Evolutionary conservation across 768 basidiomycete species (phyloP).

Genomic region (Boletus sp.): DNA sequence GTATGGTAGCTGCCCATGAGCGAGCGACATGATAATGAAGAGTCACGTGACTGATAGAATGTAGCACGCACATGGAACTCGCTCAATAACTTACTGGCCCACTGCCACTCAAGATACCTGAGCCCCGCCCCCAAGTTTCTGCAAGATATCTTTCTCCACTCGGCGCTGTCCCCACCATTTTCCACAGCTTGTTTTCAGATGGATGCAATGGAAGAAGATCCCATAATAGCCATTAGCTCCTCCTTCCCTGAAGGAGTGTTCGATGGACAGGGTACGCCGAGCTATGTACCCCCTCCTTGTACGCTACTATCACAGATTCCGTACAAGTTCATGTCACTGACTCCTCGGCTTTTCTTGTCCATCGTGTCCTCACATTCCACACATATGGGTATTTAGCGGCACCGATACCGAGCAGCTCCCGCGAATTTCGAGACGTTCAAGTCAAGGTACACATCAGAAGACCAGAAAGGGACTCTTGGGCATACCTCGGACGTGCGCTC

Average conservation of each 20-base stretch:
- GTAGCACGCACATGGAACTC: conserved; percentile 1
- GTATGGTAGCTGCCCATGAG: too few relatives aligned
- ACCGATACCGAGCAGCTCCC: conserved; percentile 30
- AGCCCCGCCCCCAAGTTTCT: conserved; percentile 3
- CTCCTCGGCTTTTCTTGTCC: neutral
- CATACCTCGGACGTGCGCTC: conserved; percentile 74
- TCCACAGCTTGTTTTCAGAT: conserved; percentile 17
- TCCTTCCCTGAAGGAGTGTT: conserved; percentile 20
- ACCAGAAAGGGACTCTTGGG: conserved; percentile 79
- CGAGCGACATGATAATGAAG: too few relatives aligned
- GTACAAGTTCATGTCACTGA: conserved; percentile 11
- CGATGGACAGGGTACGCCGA: conserved; percentile 18
- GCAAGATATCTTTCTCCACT: conserved; percentile 2
- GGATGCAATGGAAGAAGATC: conserved; percentile 37
- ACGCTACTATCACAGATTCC: conserved; percentile 7
- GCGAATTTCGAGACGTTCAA: conserved; percentile 74
- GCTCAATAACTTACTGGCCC: conserved; percentile 2
- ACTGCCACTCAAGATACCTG: conserved; percentile 28
- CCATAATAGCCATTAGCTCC: conserved; percentile 21
- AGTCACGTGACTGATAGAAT: conserved; percentile 21
- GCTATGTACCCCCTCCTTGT: conserved; percentile 19
- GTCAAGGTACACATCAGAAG: conserved; percentile 84
- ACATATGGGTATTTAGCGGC: conserved; percentile 14
- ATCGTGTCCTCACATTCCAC: neutral
- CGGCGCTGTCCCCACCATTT: neutral